Conservation (phyloP, 164 flowering plant genomes). For the Vitis amurensis region DNA sequence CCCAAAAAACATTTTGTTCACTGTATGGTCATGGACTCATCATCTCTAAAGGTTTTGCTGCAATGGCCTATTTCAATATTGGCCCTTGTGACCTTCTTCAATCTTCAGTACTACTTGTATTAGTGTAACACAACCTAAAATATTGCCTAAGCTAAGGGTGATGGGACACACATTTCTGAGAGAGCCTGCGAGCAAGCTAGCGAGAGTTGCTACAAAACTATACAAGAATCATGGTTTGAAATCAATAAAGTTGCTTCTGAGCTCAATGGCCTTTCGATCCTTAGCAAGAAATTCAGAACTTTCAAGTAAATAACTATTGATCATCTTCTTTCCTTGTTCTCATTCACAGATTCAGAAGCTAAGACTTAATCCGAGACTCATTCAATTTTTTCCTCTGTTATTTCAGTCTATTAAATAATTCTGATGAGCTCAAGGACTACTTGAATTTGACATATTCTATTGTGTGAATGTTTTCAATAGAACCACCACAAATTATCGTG, state of each 20-base stretch:
- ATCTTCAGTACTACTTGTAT: too few species aligned
- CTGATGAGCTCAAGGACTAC: conserved; percentile 19
- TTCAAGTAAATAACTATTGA: conserved; percentile 26
- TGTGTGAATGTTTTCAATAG: not conserved
- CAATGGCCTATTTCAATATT: too few species aligned
- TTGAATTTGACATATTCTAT: not conserved
- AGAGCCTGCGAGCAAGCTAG: conserved; percentile 29
- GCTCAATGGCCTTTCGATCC: conserved; percentile 25
- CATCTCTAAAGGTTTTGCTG: too few species aligned
- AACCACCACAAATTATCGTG: too few species aligned
- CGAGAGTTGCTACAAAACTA: conserved; percentile 36
- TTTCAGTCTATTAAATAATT: conserved; percentile 6
- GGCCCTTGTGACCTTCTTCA: too few species aligned
- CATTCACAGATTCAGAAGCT: too few species aligned
- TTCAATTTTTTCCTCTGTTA: not conserved
- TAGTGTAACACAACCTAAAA: too few species aligned
- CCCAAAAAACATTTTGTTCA: too few species aligned
- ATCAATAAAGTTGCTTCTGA: conserved; percentile 25
- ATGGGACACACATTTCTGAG: too few species aligned
- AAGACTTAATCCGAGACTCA: too few species aligned
- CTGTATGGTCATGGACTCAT: too few species aligned
- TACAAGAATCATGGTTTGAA: conserved; percentile 36
- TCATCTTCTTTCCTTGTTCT: not conserved
- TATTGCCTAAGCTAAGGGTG: too few species aligned
- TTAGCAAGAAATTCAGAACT: conserved; percentile 33